Conservation (phyloP, 2,329 filamentous ascomycete species). For the Penicillium sp. region DNA sequence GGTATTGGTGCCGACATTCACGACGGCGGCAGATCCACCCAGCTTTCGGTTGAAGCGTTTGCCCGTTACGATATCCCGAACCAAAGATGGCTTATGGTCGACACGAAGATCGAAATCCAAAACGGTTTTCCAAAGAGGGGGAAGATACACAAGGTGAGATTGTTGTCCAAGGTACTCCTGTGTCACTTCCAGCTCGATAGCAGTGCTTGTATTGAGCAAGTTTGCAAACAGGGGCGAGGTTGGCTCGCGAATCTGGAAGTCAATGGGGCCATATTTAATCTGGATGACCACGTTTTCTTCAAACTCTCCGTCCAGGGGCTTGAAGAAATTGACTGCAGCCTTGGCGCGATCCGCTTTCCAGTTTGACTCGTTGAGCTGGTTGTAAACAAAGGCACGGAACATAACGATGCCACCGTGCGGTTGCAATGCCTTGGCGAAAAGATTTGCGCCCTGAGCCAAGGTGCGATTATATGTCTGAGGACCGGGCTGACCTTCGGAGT, state of each 20-base stretch:
- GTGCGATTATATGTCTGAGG: constrained; percentile 69
- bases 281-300: constrained; percentile 70
- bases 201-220: constrained; percentile 58
- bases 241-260: constrained; percentile 70
- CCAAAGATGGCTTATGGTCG: constrained; percentile 54
- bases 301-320: constrained; percentile 62
- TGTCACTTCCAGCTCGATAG: constrained; percentile 60
- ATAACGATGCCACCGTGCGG: constrained; percentile 63
- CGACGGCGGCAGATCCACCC: constrained; percentile 64
- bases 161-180: constrained; percentile 73
- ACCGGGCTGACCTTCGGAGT: constrained; percentile 69
- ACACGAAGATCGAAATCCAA: constrained; percentile 66
- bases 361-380: constrained; percentile 56
- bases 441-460: constrained; percentile 64
- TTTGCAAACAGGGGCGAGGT: constrained; percentile 63
- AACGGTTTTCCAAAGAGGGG: constrained; percentile 67
- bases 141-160: constrained; percentile 65
- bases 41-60: constrained; percentile 57
- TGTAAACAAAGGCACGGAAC: constrained; percentile 72
- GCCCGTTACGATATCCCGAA: constrained; percentile 62
- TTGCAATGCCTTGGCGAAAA: constrained; percentile 61
- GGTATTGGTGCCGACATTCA: constrained; percentile 63
- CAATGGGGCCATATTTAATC: constrained; percentile 72
- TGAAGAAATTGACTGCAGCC: constrained; percentile 66
- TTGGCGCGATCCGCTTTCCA: constrained; percentile 69